Evolutionary conservation across 139 green algal genomes (phyloP), one percentile per base, ranked within the genome.

Genomic region (Chlamydomonas schloesseri): DNA sequence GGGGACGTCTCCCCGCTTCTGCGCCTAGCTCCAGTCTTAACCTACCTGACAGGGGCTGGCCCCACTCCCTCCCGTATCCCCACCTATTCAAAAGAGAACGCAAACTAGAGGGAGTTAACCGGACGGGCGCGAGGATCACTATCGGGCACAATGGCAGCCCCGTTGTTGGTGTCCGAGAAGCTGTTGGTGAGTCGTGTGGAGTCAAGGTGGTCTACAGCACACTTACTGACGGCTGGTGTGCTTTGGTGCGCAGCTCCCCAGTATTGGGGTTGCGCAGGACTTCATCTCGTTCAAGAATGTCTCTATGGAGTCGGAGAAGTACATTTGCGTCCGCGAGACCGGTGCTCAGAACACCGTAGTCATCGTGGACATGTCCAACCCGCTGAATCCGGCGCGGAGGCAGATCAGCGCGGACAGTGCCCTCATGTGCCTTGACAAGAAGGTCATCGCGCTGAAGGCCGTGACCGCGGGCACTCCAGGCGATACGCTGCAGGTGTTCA

Each of bases 241-340:
- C 14, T 33, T 31, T 31, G 24, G 18, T 31, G 18, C 23, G 93
- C 95, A 99, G 97, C 93, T 99, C 60, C 90, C 95, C 33, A 95
- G 89, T 76, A 87, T 98, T 34, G 97, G 97, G 37, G 94, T 99
- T 58, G 94, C 96, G 57, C 91, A 95, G 71, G 93, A 97, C 60
- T 97, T 96, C 82, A 98, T 99, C 89, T 97, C 96, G 34, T 99
- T 99, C 94, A 99, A 96, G 78, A 97, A 99, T 92, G 95, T 98
- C 36, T 98, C 98, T 4, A 97, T 99, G 94, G 97, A 99, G 94
- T 96, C 89, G 17, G 97, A 99, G 31, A 99, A 99, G 92, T 99
- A 94, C 87, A 96, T 99, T 64, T 99, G 96, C 83, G 95, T 99
- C 13, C 94, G 98, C 9, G 97, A 99, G 93, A 99, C 96, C 11